These are phyloP conservation scores for Lepiota brunneoincarnata DNA, from an alignment of 768 basidiomycete species.

Conservation along the genomic window DNA sequence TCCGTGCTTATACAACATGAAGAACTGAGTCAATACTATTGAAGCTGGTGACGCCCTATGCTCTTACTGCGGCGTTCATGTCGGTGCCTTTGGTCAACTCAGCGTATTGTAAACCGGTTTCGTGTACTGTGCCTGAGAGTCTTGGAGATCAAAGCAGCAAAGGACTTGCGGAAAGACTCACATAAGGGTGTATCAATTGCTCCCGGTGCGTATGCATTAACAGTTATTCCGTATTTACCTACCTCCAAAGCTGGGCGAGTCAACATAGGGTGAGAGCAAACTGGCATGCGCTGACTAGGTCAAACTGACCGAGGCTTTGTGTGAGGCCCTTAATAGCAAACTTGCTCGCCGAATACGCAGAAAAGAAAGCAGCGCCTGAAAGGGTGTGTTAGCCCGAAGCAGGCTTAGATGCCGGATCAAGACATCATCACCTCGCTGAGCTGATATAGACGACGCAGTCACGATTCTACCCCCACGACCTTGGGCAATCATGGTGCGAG, in stretches of 20 bases:
- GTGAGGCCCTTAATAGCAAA: constrained; percentile 41
- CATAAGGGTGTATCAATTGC: not conserved
- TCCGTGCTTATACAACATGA: no score
- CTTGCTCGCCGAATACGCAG: constrained; percentile 32
- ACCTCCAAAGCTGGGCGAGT: constrained; percentile 31
- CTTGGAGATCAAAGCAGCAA: no score
- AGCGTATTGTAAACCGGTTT: no score
- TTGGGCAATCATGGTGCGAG: constrained; percentile 56
- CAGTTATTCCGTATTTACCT: constrained; percentile 35
- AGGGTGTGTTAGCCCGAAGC: not conserved
- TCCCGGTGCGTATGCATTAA: constrained; percentile 41
- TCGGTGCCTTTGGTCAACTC: no score
- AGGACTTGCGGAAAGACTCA: no score
- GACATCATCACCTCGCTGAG: constrained; percentile 20
- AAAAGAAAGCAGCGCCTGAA: not conserved
- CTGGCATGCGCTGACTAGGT: not conserved
- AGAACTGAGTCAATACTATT: no score
- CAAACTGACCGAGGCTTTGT: constrained; percentile 31
- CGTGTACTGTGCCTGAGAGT: no score
- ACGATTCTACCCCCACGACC: constrained; percentile 54
- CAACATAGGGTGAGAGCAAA: not conserved
- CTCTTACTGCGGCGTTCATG: no score
- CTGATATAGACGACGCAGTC: constrained; percentile 33
- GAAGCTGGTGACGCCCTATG: no score
- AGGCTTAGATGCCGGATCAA: not conserved